Conservation (phyloP, 208 protist genomes). For the Leishmania tarentolae region DNA sequence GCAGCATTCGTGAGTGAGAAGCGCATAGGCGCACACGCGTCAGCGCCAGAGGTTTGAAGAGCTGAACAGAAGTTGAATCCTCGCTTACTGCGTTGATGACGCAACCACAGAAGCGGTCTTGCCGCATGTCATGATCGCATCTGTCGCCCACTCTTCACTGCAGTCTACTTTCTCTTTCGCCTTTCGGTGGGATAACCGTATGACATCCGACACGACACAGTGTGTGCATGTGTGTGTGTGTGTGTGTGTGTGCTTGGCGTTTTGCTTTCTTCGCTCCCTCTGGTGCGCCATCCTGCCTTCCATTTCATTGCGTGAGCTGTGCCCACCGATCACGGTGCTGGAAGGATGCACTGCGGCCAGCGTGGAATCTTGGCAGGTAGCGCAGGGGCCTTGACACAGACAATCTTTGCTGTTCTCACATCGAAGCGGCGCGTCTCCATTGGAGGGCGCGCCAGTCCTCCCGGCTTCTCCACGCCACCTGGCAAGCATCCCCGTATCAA, state of each 20-base stretch:
- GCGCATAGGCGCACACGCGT: background rate
- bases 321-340: background rate
- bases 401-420: background rate
- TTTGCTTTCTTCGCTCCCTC: background rate
- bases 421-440: conserved; percentile 9
- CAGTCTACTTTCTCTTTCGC: background rate
- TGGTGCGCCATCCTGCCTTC: background rate
- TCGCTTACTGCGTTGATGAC: background rate
- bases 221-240: background rate
- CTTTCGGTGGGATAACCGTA: background rate
- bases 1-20: background rate
- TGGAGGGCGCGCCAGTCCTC: conserved; percentile 26
- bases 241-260: background rate
- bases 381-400: background rate
- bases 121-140: background rate
- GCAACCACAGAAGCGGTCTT: background rate
- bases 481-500: conserved; percentile 68
- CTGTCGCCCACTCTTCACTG: background rate
- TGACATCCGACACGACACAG: background rate
- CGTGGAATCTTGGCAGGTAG: background rate
- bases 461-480: conserved; percentile 38
- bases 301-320: background rate
- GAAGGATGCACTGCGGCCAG: background rate
- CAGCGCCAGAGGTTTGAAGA: background rate
- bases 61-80: background rate